Percentiles rank a stretch among this genome's conserved stretches.
Conservation (phyloP, 345 rosid species). For the Anacardium occidentale region DNA sequence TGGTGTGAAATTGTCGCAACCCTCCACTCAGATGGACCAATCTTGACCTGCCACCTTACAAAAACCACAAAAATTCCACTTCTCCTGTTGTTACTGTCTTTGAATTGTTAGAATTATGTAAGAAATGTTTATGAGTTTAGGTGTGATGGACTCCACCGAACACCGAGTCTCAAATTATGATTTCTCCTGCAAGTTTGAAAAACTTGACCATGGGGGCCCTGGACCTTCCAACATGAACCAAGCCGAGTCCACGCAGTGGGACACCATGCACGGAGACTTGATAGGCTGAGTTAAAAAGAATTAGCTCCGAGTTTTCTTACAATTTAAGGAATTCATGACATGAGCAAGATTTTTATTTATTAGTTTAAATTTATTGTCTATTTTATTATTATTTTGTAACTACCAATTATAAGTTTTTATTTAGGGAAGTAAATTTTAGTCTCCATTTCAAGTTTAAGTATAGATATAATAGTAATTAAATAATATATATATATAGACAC, state of each 20-base stretch:
- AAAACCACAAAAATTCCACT: not conserved
- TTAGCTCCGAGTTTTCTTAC: too few species aligned
- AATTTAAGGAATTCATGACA: too few species aligned
- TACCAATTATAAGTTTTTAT: too few species aligned
- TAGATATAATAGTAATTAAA: too few species aligned
- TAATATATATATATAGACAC: too few species aligned
- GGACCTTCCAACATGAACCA: not conserved
- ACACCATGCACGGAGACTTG: too few species aligned
- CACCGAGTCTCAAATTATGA: not conserved
- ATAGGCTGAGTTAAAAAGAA: too few species aligned
- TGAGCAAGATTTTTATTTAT: too few species aligned
- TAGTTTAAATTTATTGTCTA: too few species aligned
- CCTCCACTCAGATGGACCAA: slow-evolving; percentile 5
- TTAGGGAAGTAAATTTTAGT: too few species aligned
- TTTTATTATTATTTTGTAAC: too few species aligned
- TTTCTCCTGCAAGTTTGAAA: slow-evolving; percentile 6
- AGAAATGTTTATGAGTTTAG: not conserved
- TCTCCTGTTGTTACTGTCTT: not conserved
- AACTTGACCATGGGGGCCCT: not conserved
- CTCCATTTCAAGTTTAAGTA: too few species aligned
- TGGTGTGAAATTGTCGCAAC: not conserved
- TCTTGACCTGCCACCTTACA: not conserved
- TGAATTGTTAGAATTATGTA: not conserved
- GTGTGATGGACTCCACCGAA: not conserved
- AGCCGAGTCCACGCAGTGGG: not conserved